Evolutionary conservation across 345 rosid genomes (phyloP).

Genomic region (Anastatica hierochuntica): DNA sequence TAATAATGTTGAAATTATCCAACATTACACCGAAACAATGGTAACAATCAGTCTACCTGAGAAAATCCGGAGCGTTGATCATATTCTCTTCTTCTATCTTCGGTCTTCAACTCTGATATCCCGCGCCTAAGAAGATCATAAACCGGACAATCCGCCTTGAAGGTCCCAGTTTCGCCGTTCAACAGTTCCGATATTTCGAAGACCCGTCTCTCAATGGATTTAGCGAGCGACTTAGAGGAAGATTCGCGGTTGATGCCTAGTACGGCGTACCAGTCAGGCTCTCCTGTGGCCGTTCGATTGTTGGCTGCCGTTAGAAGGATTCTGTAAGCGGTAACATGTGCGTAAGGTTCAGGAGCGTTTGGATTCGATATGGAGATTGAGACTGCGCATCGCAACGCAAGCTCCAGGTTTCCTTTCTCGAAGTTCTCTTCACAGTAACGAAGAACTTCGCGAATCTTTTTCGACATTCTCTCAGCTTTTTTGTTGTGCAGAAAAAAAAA

Average conservation of each 20-base stretch:
- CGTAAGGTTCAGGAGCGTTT: conserved; percentile 6
- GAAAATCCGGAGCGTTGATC: conserved; percentile 8
- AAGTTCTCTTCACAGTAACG: conserved; percentile 19
- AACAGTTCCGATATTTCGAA: not conserved
- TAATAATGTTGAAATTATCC: too few relatives aligned
- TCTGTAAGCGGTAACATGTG: conserved; percentile 12
- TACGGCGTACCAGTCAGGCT: conserved; percentile 16
- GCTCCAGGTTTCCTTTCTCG: conserved; percentile 5
- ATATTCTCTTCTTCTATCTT: conserved; percentile 4
- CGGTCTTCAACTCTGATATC: not conserved
- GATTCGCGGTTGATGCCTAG: not conserved
- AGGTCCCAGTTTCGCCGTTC: not conserved
- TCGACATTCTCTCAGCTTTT: too few relatives aligned
- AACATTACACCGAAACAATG: too few relatives aligned
- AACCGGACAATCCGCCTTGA: not conserved
- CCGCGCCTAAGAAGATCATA: not conserved
- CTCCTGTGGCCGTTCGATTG: conserved; percentile 4
- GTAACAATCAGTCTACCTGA: too few relatives aligned
- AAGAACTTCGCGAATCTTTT: not conserved
- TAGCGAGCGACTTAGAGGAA: not conserved
- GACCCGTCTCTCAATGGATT: not conserved
- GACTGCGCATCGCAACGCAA: conserved; percentile 5
- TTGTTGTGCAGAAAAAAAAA: too few relatives aligned
- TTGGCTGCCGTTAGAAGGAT: conserved; percentile 9
- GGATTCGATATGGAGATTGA: conserved; percentile 1